Conservation (phyloP, 179 eudicot species). For the Silene noctiflora region DNA sequence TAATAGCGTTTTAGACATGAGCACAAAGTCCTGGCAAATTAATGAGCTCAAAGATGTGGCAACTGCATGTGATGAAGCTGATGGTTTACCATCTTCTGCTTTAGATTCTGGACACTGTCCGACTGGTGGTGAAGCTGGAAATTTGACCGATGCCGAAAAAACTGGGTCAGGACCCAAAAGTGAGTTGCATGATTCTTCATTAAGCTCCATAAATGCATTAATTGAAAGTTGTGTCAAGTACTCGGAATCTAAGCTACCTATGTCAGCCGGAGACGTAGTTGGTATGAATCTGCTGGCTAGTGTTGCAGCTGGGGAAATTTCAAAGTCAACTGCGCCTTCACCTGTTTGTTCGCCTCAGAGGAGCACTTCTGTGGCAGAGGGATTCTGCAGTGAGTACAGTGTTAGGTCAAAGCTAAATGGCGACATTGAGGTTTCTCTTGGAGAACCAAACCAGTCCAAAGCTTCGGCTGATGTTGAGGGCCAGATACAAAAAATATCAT, state of each 20-base stretch:
- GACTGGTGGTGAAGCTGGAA: constrained; percentile 35
- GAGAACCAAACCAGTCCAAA: constrained; percentile 2
- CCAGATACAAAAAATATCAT: constrained; percentile 6
- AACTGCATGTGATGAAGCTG: constrained; percentile 34
- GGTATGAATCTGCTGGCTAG: constrained; percentile 98
- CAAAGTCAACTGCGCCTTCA: constrained; percentile 42
- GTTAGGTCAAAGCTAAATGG: constrained; percentile 20
- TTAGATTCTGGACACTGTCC: constrained; percentile 14
- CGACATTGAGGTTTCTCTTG: neutral
- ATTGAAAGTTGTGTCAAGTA: constrained; percentile 78
- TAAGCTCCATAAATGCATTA: constrained; percentile 79
- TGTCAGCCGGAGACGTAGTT: constrained; percentile 60
- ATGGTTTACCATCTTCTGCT: constrained; percentile 29
- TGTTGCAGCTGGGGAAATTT: constrained; percentile 85
- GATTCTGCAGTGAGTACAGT: constrained; percentile 21
- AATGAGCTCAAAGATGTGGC: constrained; percentile 28
- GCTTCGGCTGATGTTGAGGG: constrained; percentile 4
- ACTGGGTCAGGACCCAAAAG: constrained; percentile 27
- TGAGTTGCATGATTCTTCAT: constrained; percentile 47
- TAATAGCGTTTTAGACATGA: neutral
- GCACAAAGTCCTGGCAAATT: constrained; percentile 20
- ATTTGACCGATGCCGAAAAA: constrained; percentile 27
- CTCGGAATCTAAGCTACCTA: constrained; percentile 49
- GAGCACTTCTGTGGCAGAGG: constrained; percentile 31
- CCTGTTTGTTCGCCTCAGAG: constrained; percentile 48